These are phyloP conservation scores for Leccinum ochraceum DNA, from an alignment of 768 basidiomycete species.

Conservation along the genomic window DNA sequence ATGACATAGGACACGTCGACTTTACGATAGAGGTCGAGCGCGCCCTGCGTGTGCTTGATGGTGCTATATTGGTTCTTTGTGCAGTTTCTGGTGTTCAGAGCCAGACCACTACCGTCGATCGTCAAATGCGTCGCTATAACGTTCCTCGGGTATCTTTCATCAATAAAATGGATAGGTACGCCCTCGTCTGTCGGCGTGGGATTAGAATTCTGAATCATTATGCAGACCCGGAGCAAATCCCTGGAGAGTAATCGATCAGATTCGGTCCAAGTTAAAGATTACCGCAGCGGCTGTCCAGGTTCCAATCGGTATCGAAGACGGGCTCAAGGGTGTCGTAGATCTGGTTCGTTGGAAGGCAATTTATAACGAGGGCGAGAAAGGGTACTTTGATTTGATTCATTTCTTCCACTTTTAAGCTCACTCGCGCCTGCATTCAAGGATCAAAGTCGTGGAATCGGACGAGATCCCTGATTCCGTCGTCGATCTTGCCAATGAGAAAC, in stretches of 20 bases:
- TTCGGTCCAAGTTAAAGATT: constrained; percentile 88
- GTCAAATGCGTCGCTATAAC: constrained; percentile 97
- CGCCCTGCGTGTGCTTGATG: constrained; percentile 93
- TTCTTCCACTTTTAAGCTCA: background rate
- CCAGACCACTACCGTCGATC: constrained; percentile 98
- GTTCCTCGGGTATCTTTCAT: constrained; percentile 96
- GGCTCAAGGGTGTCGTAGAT: constrained; percentile 90
- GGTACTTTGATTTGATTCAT: constrained; percentile 51
- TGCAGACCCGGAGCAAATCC: constrained; percentile 93
- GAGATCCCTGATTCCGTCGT: constrained; percentile 82
- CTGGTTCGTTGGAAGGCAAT: constrained; percentile 92
- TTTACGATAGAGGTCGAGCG: constrained; percentile 99
- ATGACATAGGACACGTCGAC: constrained; percentile 87
- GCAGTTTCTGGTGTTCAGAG: constrained; percentile 97
- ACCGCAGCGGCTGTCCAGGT: constrained; percentile 94
- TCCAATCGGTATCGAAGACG: constrained; percentile 88
- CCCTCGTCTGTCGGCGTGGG: background rate
- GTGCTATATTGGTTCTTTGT: constrained; percentile 94
- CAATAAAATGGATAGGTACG: constrained; percentile 96
- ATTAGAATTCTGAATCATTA: background rate
- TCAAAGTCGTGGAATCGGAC: constrained; percentile 75
- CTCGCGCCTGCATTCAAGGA: constrained; percentile 43
- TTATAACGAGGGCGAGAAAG: constrained; percentile 94
- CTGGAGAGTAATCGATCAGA: constrained; percentile 91
- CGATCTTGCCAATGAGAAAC: constrained; percentile 79